Base-by-base conservation (phyloP, 352 stramenopile species). In the Globisporangium cederbergense region DNA sequence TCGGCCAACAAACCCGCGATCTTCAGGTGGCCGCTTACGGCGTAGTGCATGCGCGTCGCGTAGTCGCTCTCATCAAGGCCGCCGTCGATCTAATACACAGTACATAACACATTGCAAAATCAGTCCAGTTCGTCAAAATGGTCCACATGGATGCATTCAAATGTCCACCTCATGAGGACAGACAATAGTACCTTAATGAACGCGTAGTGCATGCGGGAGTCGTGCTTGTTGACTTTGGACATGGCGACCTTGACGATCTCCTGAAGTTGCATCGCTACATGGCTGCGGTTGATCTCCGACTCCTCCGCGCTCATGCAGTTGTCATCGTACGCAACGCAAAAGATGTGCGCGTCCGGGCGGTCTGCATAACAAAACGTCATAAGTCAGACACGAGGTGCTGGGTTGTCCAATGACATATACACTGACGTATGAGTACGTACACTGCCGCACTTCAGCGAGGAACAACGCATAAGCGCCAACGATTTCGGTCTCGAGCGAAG, bases 211-310 rank as follows among this genome's bases (percentile, higher is more conserved):
- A 94, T 84, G 63, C 87, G 90, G 52, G 78, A 67, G 68, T 95
- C 87, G 66, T 89, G 79, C 55, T 89, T 87, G 67, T 69, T 83
- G 56, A 92, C 68, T 52, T 88, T 87, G 1, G 83, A 89, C 58
- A 93, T 92, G 30, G 87, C 87, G 30, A 95, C 80, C 47, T 90
- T 91, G 60, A 92, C 80, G 60, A 95, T 95, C 70, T 95, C 85
- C 60, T 94, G 83, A 25, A 93, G 69, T 67, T 93, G 87, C 36
- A 87, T 64, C 7, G 87, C 91, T 32, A 95, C 74, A 64, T 86
- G 85, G 43, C 86, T 90, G 58, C 86, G 81, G 63, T 92, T 89
- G 58, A 78, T 75, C 56, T 84, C 79, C 45, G 79, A 84, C 52
- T 91, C 81, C 64, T 93, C 84, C 9, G 77, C 86, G 59, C 82